phyloP scores from a whole-genome alignment of 129 eudicot species.

The Lactuca sativa region DNA sequence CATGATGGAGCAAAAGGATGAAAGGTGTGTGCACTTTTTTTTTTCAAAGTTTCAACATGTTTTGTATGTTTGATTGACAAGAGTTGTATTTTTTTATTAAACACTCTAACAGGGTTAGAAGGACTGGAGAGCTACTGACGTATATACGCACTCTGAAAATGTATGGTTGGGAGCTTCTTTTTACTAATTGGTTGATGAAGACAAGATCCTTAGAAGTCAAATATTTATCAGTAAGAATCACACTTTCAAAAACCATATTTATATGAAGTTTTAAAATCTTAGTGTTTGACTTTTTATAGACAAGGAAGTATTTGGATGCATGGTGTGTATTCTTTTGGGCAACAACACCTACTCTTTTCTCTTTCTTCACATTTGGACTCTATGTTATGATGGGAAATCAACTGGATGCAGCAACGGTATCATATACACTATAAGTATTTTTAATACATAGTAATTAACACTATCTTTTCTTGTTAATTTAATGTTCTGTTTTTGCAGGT shows the following conservation, averaged over 20 bases:
- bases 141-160: conserved; percentile 85
- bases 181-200: conserved; percentile 81
- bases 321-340: conserved; percentile 99
- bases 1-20: conserved; percentile 98
- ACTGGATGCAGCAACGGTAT: conserved; percentile 98
- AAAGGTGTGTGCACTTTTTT: conserved; percentile 48
- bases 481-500: conserved; percentile 55
- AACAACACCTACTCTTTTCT: conserved; percentile 92
- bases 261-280: conserved; percentile 6
- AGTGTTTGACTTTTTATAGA: conserved; percentile 37
- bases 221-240: conserved; percentile 56
- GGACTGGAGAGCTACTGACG: conserved; percentile 73
- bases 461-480: conserved; percentile 4
- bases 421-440: conserved; percentile 1
- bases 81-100: neutral
- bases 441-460: neutral
- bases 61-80: neutral
- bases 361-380: conserved; percentile 89
- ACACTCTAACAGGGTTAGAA: conserved; percentile 68
- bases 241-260: neutral
- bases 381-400: conserved; percentile 75
- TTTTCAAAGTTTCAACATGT: conserved; percentile 1
- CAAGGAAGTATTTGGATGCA: conserved; percentile 93
- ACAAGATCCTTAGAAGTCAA: conserved; percentile 81
- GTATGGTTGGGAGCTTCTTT: conserved; percentile 98